Evolutionary conservation across 2,329 filamentous ascomycete species (phyloP).

Genomic region (Tolypocladium cylindrosporum): DNA sequence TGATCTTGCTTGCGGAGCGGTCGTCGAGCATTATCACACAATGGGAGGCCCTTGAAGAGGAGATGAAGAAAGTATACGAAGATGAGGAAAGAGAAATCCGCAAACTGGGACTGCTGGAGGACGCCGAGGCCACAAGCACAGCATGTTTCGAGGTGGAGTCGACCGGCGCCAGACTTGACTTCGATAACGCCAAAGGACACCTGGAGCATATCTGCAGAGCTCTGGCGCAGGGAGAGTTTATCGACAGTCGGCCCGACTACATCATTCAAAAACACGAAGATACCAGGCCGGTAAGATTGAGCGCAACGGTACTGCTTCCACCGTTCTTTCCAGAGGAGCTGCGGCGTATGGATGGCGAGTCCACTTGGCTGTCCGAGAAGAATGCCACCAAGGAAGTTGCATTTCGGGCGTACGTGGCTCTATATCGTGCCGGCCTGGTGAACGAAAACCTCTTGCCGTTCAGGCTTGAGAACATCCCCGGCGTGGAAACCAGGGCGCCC

Average conservation of each 20-base stretch:
- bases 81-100: slow-evolving; percentile 47
- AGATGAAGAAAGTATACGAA: slow-evolving; percentile 64
- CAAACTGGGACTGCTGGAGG: slow-evolving; percentile 37
- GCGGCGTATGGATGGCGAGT: slow-evolving; percentile 12
- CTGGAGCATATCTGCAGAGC: slow-evolving; percentile 71
- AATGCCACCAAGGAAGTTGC: slow-evolving; percentile 73
- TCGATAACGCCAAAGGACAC: slow-evolving; percentile 65
- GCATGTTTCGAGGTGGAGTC: slow-evolving; percentile 24
- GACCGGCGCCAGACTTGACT: slow-evolving; percentile 55
- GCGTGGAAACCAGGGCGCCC: slow-evolving; percentile 25
- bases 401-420: slow-evolving; percentile 64
- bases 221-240: slow-evolving; percentile 46
- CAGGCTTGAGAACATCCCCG: slow-evolving; percentile 27
- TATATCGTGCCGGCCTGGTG: slow-evolving; percentile 63
- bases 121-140: slow-evolving; percentile 16
- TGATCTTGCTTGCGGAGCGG: slow-evolving; percentile 35
- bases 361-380: slow-evolving; percentile 58
- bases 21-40: slow-evolving; percentile 20
- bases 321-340: slow-evolving; percentile 47
- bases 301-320: slow-evolving; percentile 61
- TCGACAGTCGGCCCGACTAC: slow-evolving; percentile 61
- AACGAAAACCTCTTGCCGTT: slow-evolving; percentile 70
- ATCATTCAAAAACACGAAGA: slow-evolving; percentile 33
- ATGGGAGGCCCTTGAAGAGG: slow-evolving; percentile 59
- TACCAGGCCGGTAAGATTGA: slow-evolving; percentile 21